Conservation (phyloP, 495 filamentous ascomycete species). For the Podospora pseudocomata region DNA sequence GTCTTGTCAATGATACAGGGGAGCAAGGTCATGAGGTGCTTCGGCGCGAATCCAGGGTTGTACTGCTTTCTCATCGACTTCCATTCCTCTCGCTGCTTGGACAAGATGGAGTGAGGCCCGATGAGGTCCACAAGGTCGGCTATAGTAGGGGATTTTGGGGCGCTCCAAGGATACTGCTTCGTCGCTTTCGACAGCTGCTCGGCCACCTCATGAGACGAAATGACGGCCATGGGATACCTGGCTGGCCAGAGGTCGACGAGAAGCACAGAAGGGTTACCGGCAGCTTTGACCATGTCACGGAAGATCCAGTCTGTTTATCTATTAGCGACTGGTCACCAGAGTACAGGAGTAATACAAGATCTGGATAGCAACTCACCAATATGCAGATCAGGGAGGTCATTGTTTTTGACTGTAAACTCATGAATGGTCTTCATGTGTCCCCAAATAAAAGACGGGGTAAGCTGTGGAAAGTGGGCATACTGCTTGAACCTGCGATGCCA, state of each 20-base stretch:
- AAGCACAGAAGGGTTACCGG: slow-evolving; percentile 30
- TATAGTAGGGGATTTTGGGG: slow-evolving; percentile 42
- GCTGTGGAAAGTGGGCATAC: slow-evolving; percentile 31
- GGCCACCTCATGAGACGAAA: slow-evolving; percentile 44
- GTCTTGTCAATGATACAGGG: slow-evolving; percentile 41
- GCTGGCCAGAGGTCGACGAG: slow-evolving; percentile 39
- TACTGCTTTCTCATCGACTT: slow-evolving; percentile 39
- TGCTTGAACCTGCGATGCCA: slow-evolving; percentile 29
- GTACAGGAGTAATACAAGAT: not conserved
- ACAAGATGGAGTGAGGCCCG: slow-evolving; percentile 39
- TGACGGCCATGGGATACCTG: slow-evolving; percentile 31
- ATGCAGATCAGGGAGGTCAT: slow-evolving; percentile 21
- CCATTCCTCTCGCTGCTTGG: slow-evolving; percentile 36
- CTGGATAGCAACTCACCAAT: slow-evolving; percentile 18
- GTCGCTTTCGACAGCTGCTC: slow-evolving; percentile 39
- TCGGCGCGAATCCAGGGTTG: slow-evolving; percentile 43
- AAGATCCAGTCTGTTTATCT: slow-evolving; percentile 22
- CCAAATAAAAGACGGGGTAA: slow-evolving; percentile 29
- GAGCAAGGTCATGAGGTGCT: slow-evolving; percentile 40
- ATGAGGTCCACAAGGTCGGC: slow-evolving; percentile 29
- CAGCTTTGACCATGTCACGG: slow-evolving; percentile 20
- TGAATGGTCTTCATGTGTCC: slow-evolving; percentile 32
- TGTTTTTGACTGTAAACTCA: slow-evolving; percentile 15
- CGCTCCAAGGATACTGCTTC: slow-evolving; percentile 40
- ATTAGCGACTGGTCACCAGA: too few relatives aligned